Base-by-base conservation (phyloP, 2,329 filamentous ascomycete species). In the Cercospora berteroae region DNA sequence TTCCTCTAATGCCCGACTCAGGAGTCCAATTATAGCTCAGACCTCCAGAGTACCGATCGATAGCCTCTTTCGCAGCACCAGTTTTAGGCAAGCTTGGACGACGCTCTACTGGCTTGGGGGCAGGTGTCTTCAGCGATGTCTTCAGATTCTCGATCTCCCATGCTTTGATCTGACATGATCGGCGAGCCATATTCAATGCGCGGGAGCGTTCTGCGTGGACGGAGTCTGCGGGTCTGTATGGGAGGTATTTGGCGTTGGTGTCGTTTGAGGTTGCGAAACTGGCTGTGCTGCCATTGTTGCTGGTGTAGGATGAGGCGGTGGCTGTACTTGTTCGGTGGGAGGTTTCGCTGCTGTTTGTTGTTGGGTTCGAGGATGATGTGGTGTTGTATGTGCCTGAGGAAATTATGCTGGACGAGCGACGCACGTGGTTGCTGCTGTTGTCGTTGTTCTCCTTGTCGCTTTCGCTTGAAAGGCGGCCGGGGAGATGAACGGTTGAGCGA, bases 31-130 rank as follows among this genome's bases (percentile, higher is more conserved):
- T 78, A 67, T 78, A 80, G 9, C 71, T 69, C 13, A 80, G 63
- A 0, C 79, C 79, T n/a, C 79, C 79, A 48, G 72, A 71, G 66
- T 76, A 80, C 12, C 79, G 75, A 67, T 79, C 76, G 12, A 67
- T 56, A 16, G 68, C 31, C 13, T 56, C 58, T 12, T 67, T 65
- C 9, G 66, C 66, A 18, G 36, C 59, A 50, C 44, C 44, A 16
- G 58, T 44, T 18, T 64, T 64, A 7, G 64, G 56, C 18, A 62
- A 18, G 29, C 57, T 33, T 2, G 62, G 58, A 23, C 56, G 31
- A n/a, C 59, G 12, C 7, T 58, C 66, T 16, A 60, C 20, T 10
- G 44, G 10, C 20, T 50, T 50, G 12, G 44, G 20, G 0, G 44
- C 10, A 0, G 44, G 44, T 1, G 18, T 50, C 1, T 23, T 23